phyloP scores from a whole-genome alignment of 441 rosid species.

The Euphorbia corollata region DNA sequence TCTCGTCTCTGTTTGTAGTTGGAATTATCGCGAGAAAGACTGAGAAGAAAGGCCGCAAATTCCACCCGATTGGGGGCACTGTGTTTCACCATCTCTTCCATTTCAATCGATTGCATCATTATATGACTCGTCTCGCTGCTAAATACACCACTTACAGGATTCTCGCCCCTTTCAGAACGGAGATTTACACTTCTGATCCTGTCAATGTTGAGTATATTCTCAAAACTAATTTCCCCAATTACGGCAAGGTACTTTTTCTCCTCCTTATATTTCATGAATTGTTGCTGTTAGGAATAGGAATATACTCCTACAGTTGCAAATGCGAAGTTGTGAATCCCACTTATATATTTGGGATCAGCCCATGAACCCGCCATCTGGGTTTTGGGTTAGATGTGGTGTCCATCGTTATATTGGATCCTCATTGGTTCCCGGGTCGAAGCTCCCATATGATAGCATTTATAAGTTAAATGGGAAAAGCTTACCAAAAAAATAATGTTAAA shows the following conservation, averaged over 20 bases:
- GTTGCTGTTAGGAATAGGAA: too few species aligned
- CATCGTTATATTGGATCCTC: too few species aligned
- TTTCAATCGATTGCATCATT: slow-evolving; percentile 54
- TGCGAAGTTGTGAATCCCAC: too few species aligned
- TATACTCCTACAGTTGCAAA: too few species aligned
- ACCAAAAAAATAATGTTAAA: too few species aligned
- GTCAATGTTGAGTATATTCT: slow-evolving; percentile 54
- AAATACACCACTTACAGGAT: slow-evolving; percentile 40
- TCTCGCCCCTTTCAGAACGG: slow-evolving; percentile 33
- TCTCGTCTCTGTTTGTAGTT: slow-evolving; percentile 13
- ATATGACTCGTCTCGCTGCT: slow-evolving; percentile 47
- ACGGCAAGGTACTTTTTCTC: slow-evolving; percentile 37
- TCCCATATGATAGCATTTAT: too few species aligned
- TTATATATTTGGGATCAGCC: too few species aligned
- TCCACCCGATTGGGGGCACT: slow-evolving; percentile 54
- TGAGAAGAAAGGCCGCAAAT: slow-evolving; percentile 18
- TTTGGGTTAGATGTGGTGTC: too few species aligned
- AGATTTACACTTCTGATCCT: slow-evolving; percentile 52
- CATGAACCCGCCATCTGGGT: too few species aligned
- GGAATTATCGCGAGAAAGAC: slow-evolving; percentile 7
- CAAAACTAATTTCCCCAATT: slow-evolving; percentile 53
- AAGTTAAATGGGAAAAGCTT: too few species aligned
- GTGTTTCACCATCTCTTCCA: slow-evolving; percentile 45
- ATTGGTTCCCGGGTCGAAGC: too few species aligned
- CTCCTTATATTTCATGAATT: too few species aligned